These are phyloP conservation scores for Erythrophleum ivorense DNA, from an alignment of 331 rosid genomes.

Conservation along the genomic window DNA sequence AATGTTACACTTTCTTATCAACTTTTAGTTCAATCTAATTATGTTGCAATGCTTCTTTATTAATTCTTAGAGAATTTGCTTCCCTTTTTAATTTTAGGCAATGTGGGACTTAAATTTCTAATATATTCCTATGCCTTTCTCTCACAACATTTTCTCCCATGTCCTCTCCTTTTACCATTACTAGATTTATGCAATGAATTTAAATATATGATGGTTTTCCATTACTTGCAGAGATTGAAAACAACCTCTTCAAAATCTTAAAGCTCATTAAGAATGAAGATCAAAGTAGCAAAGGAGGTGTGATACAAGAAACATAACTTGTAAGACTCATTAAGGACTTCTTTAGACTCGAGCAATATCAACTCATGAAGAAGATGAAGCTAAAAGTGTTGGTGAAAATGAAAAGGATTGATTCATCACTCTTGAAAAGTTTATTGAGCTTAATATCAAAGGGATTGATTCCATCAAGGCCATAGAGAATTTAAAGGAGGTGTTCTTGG, in stretches of 20 bases:
- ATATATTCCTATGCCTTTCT: too few species aligned
- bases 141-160: too few species aligned
- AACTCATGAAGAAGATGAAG: too few species aligned
- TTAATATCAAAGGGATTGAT: constrained; percentile 83
- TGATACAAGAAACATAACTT: constrained; percentile 53
- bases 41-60: too few species aligned
- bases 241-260: constrained; percentile 60
- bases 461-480: constrained; percentile 70
- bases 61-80: too few species aligned
- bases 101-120: too few species aligned
- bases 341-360: constrained; percentile 31
- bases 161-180: too few species aligned
- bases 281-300: constrained; percentile 37
- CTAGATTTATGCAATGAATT: background rate
- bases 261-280: constrained; percentile 57
- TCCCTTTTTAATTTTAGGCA: too few species aligned
- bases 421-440: constrained; percentile 70
- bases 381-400: too few species aligned
- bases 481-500: constrained; percentile 80
- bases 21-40: too few species aligned
- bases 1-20: too few species aligned
- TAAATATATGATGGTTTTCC: background rate
- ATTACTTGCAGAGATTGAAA: constrained; percentile 60
- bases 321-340: constrained; percentile 61
- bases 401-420: constrained; percentile 52